Evolutionary conservation across 2,329 filamentous ascomycete genomes (phyloP).

Genomic region (Colletotrichum neosansevieriae): DNA sequence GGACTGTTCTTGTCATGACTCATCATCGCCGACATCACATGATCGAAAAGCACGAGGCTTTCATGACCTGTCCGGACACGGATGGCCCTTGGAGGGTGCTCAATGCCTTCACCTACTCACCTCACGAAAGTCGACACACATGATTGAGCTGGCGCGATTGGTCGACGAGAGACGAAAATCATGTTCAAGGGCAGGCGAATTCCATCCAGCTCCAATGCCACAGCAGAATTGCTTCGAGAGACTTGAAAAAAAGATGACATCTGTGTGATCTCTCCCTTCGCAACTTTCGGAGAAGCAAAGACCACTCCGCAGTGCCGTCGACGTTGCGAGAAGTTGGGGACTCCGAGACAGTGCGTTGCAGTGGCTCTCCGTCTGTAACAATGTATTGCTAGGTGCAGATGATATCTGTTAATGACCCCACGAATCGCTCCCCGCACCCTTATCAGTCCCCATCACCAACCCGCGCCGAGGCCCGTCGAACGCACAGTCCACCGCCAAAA

Average conservation of each 20-base stretch:
- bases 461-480: constrained; percentile 6
- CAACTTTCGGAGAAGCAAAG: not conserved
- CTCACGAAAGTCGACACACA: too few relatives aligned
- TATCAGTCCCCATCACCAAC: constrained; percentile 20
- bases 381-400: constrained; percentile 8
- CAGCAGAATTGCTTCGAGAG: not conserved
- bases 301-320: not conserved
- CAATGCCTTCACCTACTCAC: too few relatives aligned
- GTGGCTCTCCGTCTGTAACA: not conserved
- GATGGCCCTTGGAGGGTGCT: too few relatives aligned
- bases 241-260: not conserved
- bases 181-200: too few relatives aligned
- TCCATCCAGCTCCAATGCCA: too few relatives aligned
- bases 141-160: too few relatives aligned
- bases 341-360: constrained; percentile 34
- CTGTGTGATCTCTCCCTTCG: not conserved
- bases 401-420: constrained; percentile 15
- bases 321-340: constrained; percentile 1
- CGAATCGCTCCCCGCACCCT: not conserved
- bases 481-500: constrained; percentile 21
- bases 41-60: not conserved
- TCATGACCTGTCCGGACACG: too few relatives aligned
- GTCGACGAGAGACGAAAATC: too few relatives aligned
- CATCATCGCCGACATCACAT: not conserved
- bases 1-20: not conserved